A percentile compares a stretch with the other conserved stretches of the same genome.
phyloP scores from a whole-genome alignment of 2,329 filamentous ascomycete genomes.

The Leptographium procerum region DNA sequence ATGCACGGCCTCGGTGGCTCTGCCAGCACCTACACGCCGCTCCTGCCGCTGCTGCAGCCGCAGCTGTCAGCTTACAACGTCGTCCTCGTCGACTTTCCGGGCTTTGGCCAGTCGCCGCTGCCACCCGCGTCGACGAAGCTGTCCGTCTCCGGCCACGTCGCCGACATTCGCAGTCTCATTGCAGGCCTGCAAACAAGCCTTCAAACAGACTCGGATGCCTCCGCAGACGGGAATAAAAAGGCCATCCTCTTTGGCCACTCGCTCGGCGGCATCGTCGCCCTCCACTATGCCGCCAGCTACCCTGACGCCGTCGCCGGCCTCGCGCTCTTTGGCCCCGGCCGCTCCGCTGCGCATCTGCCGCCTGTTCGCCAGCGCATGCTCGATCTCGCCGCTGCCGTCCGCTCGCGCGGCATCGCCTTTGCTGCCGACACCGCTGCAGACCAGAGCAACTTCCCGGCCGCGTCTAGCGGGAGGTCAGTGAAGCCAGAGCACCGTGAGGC shows the following conservation, averaged over 20 bases:
- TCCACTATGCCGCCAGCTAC: slow-evolving; percentile 22
- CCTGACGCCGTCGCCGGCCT: slow-evolving; percentile 17
- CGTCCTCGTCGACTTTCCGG: slow-evolving; percentile 18
- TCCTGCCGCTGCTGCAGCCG: slow-evolving; percentile 10
- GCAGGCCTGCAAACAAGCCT: slow-evolving; percentile 7
- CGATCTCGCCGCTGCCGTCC: slow-evolving; percentile 16
- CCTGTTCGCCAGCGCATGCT: slow-evolving; percentile 20
- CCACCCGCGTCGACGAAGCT: background rate
- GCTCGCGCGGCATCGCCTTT: slow-evolving; percentile 16
- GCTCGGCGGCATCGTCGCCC: slow-evolving; percentile 22
- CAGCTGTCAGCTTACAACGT: slow-evolving; percentile 8
- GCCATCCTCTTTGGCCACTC: slow-evolving; percentile 23
- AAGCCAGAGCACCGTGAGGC: slow-evolving; percentile 7
- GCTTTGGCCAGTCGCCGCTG: slow-evolving; percentile 16
- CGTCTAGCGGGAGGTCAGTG: slow-evolving; percentile 11
- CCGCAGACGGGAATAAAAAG: background rate
- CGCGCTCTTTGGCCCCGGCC: slow-evolving; percentile 20
- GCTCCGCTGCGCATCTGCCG: slow-evolving; percentile 19
- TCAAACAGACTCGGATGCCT: background rate
- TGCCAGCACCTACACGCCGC: slow-evolving; percentile 12
- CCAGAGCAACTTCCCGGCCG: slow-evolving; percentile 18
- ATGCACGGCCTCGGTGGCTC: slow-evolving; percentile 19
- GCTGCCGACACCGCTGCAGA: slow-evolving; percentile 18
- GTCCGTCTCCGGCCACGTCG: slow-evolving; percentile 14
- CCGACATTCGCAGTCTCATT: slow-evolving; percentile 17